Conservation (phyloP, 148 eudicot species). For the Chenopodium suecicum region DNA sequence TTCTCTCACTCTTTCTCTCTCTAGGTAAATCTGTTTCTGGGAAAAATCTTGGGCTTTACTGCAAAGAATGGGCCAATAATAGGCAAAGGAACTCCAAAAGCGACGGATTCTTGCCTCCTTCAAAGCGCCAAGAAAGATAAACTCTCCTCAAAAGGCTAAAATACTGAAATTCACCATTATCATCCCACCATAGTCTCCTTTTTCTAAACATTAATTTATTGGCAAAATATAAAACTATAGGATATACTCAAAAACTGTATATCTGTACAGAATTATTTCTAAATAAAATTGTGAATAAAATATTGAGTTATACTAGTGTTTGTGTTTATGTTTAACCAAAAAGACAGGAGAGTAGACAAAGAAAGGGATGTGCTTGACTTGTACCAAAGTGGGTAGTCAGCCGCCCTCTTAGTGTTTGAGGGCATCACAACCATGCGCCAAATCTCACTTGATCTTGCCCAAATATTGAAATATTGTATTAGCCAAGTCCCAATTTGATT, state of each 20-base stretch:
- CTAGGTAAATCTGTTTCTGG: neutral
- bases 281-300: too few species aligned
- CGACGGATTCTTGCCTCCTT: constrained; percentile 4
- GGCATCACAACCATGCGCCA: neutral
- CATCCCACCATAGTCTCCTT: constrained; percentile 21
- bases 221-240: neutral
- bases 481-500: neutral
- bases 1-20: constrained; percentile 14
- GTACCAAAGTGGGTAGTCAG: neutral
- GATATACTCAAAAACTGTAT: constrained; percentile 6
- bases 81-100: constrained; percentile 11
- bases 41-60: constrained; percentile 30
- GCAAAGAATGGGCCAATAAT: constrained; percentile 17
- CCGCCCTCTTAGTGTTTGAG: neutral
- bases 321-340: constrained; percentile 4
- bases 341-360: neutral
- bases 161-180: constrained; percentile 20
- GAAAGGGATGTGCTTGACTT: neutral
- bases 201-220: constrained; percentile 1
- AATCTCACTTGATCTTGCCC: neutral
- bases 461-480: neutral
- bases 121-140: neutral
- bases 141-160: constrained; percentile 22
- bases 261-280: neutral
- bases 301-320: neutral